Conservation (phyloP, 2,329 filamentous ascomycete species). For the Penicillium sp. region DNA sequence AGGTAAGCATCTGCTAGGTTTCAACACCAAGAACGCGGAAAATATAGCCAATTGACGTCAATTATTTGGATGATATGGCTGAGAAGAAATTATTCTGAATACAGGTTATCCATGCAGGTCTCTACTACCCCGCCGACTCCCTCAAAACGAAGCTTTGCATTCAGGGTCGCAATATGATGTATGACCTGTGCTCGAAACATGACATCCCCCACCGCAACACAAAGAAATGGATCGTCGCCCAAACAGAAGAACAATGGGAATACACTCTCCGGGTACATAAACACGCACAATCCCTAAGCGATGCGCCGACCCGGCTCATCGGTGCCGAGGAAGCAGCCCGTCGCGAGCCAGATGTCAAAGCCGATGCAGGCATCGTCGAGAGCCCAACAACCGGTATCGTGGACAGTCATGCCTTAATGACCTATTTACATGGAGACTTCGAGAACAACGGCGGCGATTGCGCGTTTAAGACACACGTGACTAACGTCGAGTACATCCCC, state of each 20-base stretch:
- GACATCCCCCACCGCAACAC: conserved; percentile 70
- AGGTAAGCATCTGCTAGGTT: conserved; percentile 50
- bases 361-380: conserved; percentile 74
- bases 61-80: neutral
- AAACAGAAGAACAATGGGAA: conserved; percentile 69
- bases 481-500: conserved; percentile 55
- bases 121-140: conserved; percentile 77
- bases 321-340: conserved; percentile 59
- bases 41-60: neutral
- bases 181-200: conserved; percentile 70
- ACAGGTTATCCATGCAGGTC: conserved; percentile 86
- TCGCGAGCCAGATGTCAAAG: conserved; percentile 74
- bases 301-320: conserved; percentile 71
- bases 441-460: conserved; percentile 74
- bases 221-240: conserved; percentile 95
- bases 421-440: conserved; percentile 72
- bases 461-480: conserved; percentile 69
- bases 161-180: conserved; percentile 72
- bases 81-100: neutral
- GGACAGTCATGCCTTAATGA: conserved; percentile 84
- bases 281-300: conserved; percentile 56
- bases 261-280: conserved; percentile 55
- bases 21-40: neutral
- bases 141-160: conserved; percentile 87
- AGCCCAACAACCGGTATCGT: conserved; percentile 86